These are phyloP conservation scores for Trypanosoma platydactyli DNA, from an alignment of 208 protist species.

Conservation along the genomic window DNA sequence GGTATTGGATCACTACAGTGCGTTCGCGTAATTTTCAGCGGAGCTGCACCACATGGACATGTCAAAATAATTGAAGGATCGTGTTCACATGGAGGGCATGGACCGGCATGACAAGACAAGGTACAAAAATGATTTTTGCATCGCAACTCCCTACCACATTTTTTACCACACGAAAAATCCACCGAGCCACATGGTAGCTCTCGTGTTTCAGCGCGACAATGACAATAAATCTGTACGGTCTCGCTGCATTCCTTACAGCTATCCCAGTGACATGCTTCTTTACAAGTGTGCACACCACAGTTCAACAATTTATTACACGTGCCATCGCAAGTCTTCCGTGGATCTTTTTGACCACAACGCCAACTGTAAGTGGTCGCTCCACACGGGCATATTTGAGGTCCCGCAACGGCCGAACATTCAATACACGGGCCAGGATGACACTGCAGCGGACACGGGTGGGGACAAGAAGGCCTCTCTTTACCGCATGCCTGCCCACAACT, in stretches of 20 bases:
- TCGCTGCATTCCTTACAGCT: constrained; percentile 42
- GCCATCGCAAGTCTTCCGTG: constrained; percentile 51
- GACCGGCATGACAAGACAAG: constrained; percentile 56
- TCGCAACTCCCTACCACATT: constrained; percentile 49
- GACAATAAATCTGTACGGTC: constrained; percentile 29
- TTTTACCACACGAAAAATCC: constrained; percentile 46
- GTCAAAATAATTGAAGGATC: constrained; percentile 51
- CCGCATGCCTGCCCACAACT: constrained; percentile 74
- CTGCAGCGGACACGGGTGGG: constrained; percentile 53
- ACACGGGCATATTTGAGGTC: constrained; percentile 54
- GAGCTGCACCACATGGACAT: constrained; percentile 57
- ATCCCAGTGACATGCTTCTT: constrained; percentile 48
- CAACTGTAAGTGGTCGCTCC: constrained; percentile 66
- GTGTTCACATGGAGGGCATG: constrained; percentile 53
- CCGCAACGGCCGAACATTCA: constrained; percentile 43
- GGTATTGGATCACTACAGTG: constrained; percentile 70
- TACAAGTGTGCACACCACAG: constrained; percentile 59
- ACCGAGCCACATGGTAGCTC: constrained; percentile 39
- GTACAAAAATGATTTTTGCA: constrained; percentile 63
- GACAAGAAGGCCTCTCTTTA: constrained; percentile 38
- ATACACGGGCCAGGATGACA: constrained; percentile 80
- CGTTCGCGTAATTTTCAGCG: constrained; percentile 19
- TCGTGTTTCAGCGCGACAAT: constrained; percentile 37
- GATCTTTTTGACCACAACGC: constrained; percentile 61
- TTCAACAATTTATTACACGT: constrained; percentile 45